These are phyloP conservation scores for Phaeotremella fagi DNA, from an alignment of 768 basidiomycete genomes.

Conservation along the genomic window DNA sequence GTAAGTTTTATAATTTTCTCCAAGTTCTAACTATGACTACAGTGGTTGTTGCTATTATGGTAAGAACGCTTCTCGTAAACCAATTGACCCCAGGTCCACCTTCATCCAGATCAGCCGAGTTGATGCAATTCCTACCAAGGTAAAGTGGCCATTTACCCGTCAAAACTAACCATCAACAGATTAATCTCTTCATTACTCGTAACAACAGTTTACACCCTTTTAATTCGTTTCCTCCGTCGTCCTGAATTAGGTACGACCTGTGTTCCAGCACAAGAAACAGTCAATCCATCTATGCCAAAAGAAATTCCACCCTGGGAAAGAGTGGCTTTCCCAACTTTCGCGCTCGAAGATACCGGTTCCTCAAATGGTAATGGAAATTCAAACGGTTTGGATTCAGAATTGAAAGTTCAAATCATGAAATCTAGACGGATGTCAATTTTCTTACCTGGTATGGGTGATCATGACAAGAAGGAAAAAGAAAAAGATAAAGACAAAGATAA, in stretches of 20 bases:
- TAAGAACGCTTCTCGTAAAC: background rate
- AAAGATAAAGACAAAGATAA: no score
- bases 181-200: conserved; percentile 13
- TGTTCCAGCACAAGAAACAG: conserved; percentile 1
- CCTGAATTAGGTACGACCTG: no score
- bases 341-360: background rate
- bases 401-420: background rate
- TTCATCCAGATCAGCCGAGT: background rate
- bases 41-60: conserved; percentile 8
- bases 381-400: background rate
- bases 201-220: conserved; percentile 10
- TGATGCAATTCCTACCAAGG: conserved; percentile 23
- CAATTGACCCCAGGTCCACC: conserved; percentile 8
- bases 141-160: background rate
- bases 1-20: conserved; percentile 6
- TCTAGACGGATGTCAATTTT: background rate
- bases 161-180: conserved; percentile 2
- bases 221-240: conserved; percentile 20
- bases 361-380: background rate
- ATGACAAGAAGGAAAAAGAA: no score
- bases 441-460: no score
- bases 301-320: conserved; percentile 20
- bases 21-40: no score
- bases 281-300: background rate
- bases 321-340: conserved; percentile 14